Conservation (phyloP, 23 red algal genomes). For the Pyropia yezoensis region DNA sequence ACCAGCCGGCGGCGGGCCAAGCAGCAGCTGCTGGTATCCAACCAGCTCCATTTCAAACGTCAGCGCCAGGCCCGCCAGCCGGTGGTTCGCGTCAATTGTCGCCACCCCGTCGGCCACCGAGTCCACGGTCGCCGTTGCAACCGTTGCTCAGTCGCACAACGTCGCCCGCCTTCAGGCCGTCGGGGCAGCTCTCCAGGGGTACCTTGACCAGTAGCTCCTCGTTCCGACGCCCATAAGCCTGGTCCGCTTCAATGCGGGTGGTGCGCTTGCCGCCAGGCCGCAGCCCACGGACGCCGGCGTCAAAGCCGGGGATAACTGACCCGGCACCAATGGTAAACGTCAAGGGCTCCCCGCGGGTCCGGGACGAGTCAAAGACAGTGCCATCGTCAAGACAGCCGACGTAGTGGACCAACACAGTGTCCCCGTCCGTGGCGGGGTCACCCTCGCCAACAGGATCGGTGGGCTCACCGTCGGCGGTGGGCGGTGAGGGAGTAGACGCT, state of each 20-base stretch:
- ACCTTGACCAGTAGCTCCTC: slow-evolving; percentile 40
- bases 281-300: slow-evolving; percentile 49
- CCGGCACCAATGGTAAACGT: slow-evolving; percentile 56
- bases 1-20: slow-evolving; percentile 5
- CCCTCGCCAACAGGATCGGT: too few relatives aligned
- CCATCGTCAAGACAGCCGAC: slow-evolving; percentile 63
- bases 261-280: slow-evolving; percentile 26
- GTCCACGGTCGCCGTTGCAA: slow-evolving; percentile 8
- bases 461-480: too few relatives aligned
- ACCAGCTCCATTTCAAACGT: slow-evolving; percentile 73
- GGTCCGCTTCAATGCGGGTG: slow-evolving; percentile 18
- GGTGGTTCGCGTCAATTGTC: slow-evolving; percentile 54
- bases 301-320: slow-evolving; percentile 53
- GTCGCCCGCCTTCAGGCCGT: slow-evolving; percentile 20
- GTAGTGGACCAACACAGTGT: slow-evolving; percentile 58
- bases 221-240: slow-evolving; percentile 32
- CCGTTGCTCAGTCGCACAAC: slow-evolving; percentile 46
- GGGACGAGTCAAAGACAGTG: slow-evolving; percentile 41
- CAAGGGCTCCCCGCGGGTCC: slow-evolving; percentile 38
- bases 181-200: slow-evolving; percentile 3
- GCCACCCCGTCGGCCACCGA: slow-evolving; percentile 17
- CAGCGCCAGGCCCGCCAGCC: slow-evolving; percentile 50
- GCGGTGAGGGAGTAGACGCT: too few relatives aligned
- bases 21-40: slow-evolving; percentile 21
- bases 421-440: slow-evolving; percentile 33